Percentiles rank a stretch among this genome's conserved stretches.
phyloP scores from a whole-genome alignment of 164 flowering plant species.

The Magnolia officinalis region DNA sequence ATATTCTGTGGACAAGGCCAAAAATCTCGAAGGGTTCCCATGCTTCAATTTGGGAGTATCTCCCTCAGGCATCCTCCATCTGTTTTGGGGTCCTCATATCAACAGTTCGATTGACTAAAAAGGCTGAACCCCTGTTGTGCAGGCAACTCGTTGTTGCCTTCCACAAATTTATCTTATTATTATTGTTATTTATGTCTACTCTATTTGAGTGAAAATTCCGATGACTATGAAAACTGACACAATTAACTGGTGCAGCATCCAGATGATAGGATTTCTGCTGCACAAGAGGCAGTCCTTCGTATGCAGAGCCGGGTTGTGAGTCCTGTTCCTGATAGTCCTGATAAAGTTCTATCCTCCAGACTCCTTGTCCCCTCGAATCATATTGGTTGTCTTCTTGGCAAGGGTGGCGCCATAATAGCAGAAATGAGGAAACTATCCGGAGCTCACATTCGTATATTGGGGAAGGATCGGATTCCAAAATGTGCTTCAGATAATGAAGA shows the following conservation, averaged over 20 bases:
- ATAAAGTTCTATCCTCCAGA: conserved; percentile 46
- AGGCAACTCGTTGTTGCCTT: background rate
- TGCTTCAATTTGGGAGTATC: too few relatives aligned
- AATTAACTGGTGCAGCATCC: conserved; percentile 65
- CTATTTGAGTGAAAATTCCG: background rate
- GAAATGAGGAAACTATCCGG: conserved; percentile 86
- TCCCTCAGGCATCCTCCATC: too few relatives aligned
- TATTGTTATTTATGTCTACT: background rate
- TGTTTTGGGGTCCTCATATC: too few relatives aligned
- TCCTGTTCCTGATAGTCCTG: conserved; percentile 60
- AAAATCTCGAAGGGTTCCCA: too few relatives aligned
- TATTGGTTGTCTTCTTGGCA: conserved; percentile 88
- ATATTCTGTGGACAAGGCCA: too few relatives aligned
- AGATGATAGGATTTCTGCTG: conserved; percentile 77
- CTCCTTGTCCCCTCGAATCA: conserved; percentile 77
- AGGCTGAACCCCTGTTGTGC: background rate
- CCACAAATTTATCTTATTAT: background rate
- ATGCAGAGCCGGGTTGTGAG: conserved; percentile 67
- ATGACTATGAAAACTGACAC: background rate
- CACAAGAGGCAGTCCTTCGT: conserved; percentile 89
- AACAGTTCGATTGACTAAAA: too few relatives aligned
- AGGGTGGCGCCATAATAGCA: conserved; percentile 80
- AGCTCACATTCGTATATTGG: conserved; percentile 78
- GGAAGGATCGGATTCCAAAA: conserved; percentile 76
- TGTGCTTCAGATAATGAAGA: conserved; percentile 79